Evolutionary conservation across 208 protist species (phyloP).

Genomic region (Trypanosoma brucei): DNA sequence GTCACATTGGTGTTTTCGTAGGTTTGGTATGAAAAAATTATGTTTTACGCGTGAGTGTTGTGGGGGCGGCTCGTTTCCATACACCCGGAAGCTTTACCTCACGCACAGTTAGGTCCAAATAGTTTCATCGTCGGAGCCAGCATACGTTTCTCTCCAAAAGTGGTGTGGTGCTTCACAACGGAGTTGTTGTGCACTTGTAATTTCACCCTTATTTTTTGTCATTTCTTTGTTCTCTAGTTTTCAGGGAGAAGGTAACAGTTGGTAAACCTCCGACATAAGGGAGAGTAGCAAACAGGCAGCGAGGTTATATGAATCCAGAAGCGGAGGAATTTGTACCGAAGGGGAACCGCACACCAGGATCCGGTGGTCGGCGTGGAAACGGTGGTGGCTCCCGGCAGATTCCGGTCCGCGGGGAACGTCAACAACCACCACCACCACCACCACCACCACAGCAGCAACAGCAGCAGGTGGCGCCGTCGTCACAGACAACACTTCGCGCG

Average conservation of each 20-base stretch:
- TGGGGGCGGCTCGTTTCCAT: too few species aligned
- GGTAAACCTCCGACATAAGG: background rate
- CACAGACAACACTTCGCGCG: conserved; percentile 38
- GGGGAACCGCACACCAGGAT: conserved; percentile 3
- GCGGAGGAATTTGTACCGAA: conserved; percentile 51
- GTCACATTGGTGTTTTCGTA: too few species aligned
- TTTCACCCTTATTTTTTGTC: too few species aligned
- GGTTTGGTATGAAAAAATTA: background rate
- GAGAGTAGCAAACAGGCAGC: background rate
- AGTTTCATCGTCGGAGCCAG: too few species aligned
- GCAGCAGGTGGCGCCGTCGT: background rate
- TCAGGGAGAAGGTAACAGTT: background rate
- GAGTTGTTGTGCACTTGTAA: too few species aligned
- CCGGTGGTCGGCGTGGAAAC: background rate
- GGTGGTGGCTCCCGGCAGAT: conserved; percentile 3
- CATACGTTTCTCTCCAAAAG: too few species aligned
- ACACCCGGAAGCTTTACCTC: background rate
- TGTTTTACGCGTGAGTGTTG: background rate
- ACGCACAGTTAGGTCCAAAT: background rate
- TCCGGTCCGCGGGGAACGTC: too few species aligned
- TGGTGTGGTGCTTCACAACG: too few species aligned
- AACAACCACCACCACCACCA: background rate
- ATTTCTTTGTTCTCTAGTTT: too few species aligned
- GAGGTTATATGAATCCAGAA: conserved; percentile 39
- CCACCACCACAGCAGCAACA: conserved; percentile 2